These are phyloP conservation scores for Nakazawaea laoshanensis DNA, from an alignment of 805 yeast species.

Conservation along the genomic window DNA sequence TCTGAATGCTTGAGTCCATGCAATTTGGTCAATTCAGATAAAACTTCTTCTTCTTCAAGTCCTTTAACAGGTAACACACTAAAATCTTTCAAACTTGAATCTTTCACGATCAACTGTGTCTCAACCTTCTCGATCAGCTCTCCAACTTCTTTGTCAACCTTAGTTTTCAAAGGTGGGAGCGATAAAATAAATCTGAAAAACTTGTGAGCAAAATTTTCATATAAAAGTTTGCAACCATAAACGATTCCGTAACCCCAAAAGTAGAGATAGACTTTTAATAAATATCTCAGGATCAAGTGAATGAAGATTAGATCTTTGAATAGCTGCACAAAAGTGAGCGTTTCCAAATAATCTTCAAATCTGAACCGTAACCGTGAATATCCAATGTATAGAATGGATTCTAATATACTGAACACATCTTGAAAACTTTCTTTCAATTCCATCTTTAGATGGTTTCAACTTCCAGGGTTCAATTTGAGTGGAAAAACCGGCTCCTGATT, in stretches of 20 bases:
- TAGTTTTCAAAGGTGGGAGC: conserved; percentile 44
- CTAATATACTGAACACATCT: too few species aligned
- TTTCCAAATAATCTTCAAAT: not conserved
- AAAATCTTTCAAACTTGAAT: conserved; percentile 35
- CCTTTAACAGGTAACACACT: conserved; percentile 54
- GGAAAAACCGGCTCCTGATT: too few species aligned
- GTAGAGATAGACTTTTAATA: conserved; percentile 7
- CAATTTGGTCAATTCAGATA: conserved; percentile 41
- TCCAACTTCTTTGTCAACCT: conserved; percentile 54
- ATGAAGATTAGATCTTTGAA: conserved; percentile 7
- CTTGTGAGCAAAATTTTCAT: conserved; percentile 14
- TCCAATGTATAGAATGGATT: too few species aligned
- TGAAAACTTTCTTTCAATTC: too few species aligned
- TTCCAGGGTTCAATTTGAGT: too few species aligned
- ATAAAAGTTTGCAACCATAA: conserved; percentile 19
- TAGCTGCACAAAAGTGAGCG: not conserved
- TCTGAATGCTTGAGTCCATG: conserved; percentile 52
- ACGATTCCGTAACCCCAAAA: conserved; percentile 31
- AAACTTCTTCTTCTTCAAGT: conserved; percentile 34
- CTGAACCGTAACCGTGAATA: too few species aligned
- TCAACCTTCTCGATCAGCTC: conserved; percentile 44
- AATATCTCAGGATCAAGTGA: not conserved
- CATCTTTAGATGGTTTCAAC: too few species aligned
- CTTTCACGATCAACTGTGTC: conserved; percentile 45
- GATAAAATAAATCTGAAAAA: conserved; percentile 25